A percentile compares a stretch with the other conserved stretches of the same genome.
phyloP scores from a whole-genome alignment of 208 protist genomes.

The Trypanosomatidae sp. region DNA sequence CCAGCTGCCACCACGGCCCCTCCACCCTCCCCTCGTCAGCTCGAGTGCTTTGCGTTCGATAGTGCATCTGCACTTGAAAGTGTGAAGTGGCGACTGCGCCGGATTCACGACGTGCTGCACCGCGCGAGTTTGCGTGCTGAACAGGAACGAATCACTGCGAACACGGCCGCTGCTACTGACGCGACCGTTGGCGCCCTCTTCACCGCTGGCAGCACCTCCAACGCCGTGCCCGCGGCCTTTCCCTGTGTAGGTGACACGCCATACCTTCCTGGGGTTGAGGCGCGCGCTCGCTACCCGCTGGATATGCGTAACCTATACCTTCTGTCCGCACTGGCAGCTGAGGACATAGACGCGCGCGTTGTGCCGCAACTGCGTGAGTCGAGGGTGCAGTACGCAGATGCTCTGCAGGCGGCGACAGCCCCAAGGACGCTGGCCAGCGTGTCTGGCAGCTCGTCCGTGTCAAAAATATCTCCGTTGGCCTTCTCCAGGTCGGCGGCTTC shows the following conservation, averaged over 20 bases:
- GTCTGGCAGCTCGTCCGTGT: background rate
- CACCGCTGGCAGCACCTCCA: background rate
- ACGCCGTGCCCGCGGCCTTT: background rate
- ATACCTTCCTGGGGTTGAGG: slow-evolving; percentile 29
- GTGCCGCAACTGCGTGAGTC: slow-evolving; percentile 33
- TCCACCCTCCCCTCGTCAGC: background rate
- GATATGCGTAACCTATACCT: slow-evolving; percentile 77
- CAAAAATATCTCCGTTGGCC: background rate
- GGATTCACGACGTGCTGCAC: slow-evolving; percentile 11
- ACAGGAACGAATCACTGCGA: background rate
- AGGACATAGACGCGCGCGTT: slow-evolving; percentile 46
- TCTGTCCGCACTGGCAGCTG: slow-evolving; percentile 48
- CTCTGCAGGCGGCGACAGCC: slow-evolving; percentile 8
- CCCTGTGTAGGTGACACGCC: slow-evolving; percentile 28
- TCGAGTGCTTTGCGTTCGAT: slow-evolving; percentile 10
- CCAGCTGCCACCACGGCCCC: background rate
- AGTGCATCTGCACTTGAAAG: slow-evolving; percentile 1
- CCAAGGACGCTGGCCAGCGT: background rate
- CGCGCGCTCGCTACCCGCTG: slow-evolving; percentile 40
- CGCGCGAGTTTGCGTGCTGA: background rate
- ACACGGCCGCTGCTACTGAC: background rate
- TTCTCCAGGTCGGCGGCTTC: background rate
- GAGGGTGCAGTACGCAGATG: slow-evolving; percentile 34
- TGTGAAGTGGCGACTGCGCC: slow-evolving; percentile 16
- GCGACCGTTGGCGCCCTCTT: background rate